Conservation (phyloP, 2,329 filamentous ascomycete species). For the Aspergillus niger region DNA sequence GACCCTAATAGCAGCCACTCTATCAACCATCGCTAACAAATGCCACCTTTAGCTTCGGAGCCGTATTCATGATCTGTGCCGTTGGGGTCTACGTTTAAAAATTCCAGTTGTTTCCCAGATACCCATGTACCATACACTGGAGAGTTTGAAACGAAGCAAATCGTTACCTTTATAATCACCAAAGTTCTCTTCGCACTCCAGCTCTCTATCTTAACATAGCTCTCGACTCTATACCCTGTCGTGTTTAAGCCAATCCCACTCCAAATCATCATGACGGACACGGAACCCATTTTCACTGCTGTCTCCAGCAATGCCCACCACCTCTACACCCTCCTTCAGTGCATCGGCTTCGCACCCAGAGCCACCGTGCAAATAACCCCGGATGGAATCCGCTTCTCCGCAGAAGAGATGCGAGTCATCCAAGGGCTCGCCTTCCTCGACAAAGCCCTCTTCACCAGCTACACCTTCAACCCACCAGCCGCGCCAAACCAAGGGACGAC, state of each 20-base stretch:
- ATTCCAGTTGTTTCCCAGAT: conserved; percentile 26
- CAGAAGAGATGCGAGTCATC: conserved; percentile 86
- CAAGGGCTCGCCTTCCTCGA: conserved; percentile 88
- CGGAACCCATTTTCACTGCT: conserved; percentile 57
- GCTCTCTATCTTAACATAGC: conserved; percentile 19
- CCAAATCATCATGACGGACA: conserved; percentile 18
- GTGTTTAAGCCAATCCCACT: conserved; percentile 7
- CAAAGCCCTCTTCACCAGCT: conserved; percentile 84
- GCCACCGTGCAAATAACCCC: conserved; percentile 74
- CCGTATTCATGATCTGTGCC: conserved; percentile 98
- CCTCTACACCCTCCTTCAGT: conserved; percentile 61
- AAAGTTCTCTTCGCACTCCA: conserved; percentile 22
- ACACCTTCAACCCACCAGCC: conserved; percentile 62
- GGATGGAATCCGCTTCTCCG: conserved; percentile 83
- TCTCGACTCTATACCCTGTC: conserved; percentile 14
- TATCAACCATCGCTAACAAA: conserved; percentile 13
- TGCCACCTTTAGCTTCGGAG: conserved; percentile 68
- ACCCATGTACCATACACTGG: conserved; percentile 38
- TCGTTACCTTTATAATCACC: conserved; percentile 38
- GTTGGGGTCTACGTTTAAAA: conserved; percentile 94
- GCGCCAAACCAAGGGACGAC: conserved; percentile 17
- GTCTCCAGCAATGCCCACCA: conserved; percentile 64
- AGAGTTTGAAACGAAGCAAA: conserved; percentile 28
- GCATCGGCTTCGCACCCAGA: conserved; percentile 62
- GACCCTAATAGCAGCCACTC: conserved; percentile 1